Evolutionary conservation across 2,329 filamentous ascomycete genomes (phyloP).

Genomic region (Exophiala aquamarina): DNA sequence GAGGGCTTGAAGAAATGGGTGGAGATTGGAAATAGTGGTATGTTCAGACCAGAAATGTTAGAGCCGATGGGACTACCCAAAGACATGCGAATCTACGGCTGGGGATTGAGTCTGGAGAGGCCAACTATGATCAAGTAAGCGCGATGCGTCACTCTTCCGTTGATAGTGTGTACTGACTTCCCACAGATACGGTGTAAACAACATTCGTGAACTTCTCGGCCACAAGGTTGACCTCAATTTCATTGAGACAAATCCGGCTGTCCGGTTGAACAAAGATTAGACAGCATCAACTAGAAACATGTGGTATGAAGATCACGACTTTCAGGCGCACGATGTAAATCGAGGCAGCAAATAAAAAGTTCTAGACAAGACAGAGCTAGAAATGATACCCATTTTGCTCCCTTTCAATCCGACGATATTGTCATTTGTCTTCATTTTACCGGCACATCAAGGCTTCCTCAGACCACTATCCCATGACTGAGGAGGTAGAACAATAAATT

Average conservation of each 20-base stretch:
- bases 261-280: slow-evolving; percentile 82
- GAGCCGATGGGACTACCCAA: slow-evolving; percentile 90
- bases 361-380: slow-evolving; percentile 17
- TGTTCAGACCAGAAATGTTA: slow-evolving; percentile 98
- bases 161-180: slow-evolving; percentile 3
- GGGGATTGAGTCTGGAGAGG: slow-evolving; percentile 85
- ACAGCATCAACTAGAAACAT: slow-evolving; percentile 10
- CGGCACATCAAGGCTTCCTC: slow-evolving; percentile 49
- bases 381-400: slow-evolving; percentile 24
- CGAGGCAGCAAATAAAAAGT: slow-evolving; percentile 13
- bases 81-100: slow-evolving; percentile 91
- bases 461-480: slow-evolving; percentile 40
- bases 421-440: slow-evolving; percentile 13
- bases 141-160: slow-evolving; percentile 21
- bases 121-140: slow-evolving; percentile 95
- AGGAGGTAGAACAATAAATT: slow-evolving; percentile 41
- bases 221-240: slow-evolving; percentile 95
- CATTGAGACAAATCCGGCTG: slow-evolving; percentile 87
- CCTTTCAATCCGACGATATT: slow-evolving; percentile 12
- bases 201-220: slow-evolving; percentile 87
- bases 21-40: slow-evolving; percentile 96
- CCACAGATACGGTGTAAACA: slow-evolving; percentile 67
- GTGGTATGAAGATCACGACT: slow-evolving; percentile 25
- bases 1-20: slow-evolving; percentile 85
- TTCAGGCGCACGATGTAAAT: slow-evolving; percentile 1